Base-by-base conservation (phyloP, 768 basidiomycete species). In the Trametes cubensis region DNA sequence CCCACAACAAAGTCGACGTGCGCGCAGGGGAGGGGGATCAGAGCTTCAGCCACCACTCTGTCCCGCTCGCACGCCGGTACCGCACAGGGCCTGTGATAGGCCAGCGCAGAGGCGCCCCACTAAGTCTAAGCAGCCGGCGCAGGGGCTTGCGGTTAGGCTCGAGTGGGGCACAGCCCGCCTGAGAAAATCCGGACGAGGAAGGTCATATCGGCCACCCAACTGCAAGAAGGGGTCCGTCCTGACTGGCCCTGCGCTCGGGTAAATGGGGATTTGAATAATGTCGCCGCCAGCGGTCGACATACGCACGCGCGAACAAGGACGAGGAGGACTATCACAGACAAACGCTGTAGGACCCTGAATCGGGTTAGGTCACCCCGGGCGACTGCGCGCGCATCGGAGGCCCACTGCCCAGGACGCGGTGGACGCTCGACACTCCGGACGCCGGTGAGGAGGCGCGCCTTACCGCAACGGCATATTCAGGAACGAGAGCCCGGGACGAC, bases 331-430 rank as follows among this genome's bases (percentile, higher is more conserved):
- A 51, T 51, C 58, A 50, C 25, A 41, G 48, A 59, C 58, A 59
- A 59, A 59, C 58, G 49, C 49, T 59, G 49, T 21, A 39, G 42
- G 41, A n/a, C 40, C 34, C 58, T 59, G 49, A 25, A 59, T 51
- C 49, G 49, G 48, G 58, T 45, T 59, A 59, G 55, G 28, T 20
- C 41, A 34, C 45, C 11, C 30, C 17, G 28, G 40, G n/a, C 34
- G 26, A 17, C 45, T 47, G 15, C n/a, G 34, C 23, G 34, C 38
- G 34, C 34, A 6, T 20, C 34, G 34, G 34, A 52, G 34, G 34
- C 6, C n/a, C n/a, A n/a, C n/a, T n/a, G n/a, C n/a, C 17, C 25
- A 44, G 28, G 54, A 38, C 18, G 21, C 26, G 45, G 55, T 6
- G 23, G 48, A 23, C 23, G 13, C 28, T 26, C 48, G 48, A 23